Evolutionary conservation across 805 yeast species (phyloP).

Genomic region (Candida incommunis): DNA sequence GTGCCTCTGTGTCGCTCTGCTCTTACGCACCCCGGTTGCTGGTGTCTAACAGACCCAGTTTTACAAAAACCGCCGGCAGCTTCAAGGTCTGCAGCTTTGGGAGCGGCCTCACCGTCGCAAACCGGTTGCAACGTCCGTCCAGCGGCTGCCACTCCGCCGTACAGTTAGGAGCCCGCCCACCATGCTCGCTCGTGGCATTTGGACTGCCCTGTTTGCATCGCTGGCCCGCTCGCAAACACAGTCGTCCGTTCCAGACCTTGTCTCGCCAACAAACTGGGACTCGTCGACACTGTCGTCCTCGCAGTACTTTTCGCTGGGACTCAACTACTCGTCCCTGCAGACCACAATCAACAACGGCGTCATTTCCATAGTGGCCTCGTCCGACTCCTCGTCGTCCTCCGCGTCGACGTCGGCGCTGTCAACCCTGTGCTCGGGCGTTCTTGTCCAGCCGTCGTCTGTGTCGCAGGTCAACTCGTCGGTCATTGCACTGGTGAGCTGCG

Average conservation of each 20-base stretch:
- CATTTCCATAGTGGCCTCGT: neutral
- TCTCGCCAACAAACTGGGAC: neutral
- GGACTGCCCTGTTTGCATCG: neutral
- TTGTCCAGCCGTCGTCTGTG: slow-evolving; percentile 4
- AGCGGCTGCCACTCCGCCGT: too few species aligned
- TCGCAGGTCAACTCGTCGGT: slow-evolving; percentile 5
- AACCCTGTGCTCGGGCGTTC: slow-evolving; percentile 10
- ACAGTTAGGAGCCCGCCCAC: too few species aligned
- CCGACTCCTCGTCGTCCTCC: neutral
- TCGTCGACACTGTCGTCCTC: neutral
- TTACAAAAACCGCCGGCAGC: too few species aligned
- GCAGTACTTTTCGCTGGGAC: neutral
- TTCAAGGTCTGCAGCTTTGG: too few species aligned
- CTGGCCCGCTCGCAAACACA: neutral
- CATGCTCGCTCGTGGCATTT: too few species aligned
- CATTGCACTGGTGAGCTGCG: slow-evolving; percentile 13
- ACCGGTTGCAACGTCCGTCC: too few species aligned
- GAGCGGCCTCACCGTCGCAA: too few species aligned
- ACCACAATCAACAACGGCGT: neutral
- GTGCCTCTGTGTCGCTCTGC: too few species aligned
- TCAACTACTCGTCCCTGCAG: neutral
- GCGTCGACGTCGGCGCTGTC: neutral
- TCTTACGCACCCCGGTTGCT: too few species aligned
- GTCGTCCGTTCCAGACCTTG: neutral
- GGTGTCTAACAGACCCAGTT: too few species aligned